Evolutionary conservation across 1,284 basidiomycete species (phyloP), one percentile per base, ranked within the genome.

Genomic region (Sporisorium sorghi): DNA sequence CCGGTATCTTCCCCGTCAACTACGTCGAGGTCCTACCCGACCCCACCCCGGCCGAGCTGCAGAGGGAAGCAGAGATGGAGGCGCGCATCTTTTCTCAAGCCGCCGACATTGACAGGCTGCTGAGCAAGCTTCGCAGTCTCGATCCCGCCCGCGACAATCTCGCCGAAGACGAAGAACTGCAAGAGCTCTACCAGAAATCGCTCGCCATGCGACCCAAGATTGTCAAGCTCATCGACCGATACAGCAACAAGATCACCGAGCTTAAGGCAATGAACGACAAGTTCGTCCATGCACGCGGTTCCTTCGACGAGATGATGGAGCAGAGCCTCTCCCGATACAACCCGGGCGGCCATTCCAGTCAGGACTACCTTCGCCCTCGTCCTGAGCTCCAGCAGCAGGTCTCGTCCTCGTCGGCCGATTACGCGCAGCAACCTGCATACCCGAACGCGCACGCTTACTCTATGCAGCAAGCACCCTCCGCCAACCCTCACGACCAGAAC

Each of bases 1-100:
- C 94, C 9, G 97, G 97, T 14, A 99, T 99, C 67, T 99, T 99
- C 85, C 96, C 97, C 0, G 93, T 97, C 40, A 98, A 97, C 83
- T 98, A 98, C 86, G 93, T 99, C 74, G 93, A 97, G 89, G 87
- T 92, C 1, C 86, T 98, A 52, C 93, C 94, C 0, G 94, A 97
- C 70, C 92, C 92, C 0, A 92, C 92, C 0, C 87, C 91, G 0
- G 87, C 87, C 1, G 93, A 97, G 77, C 85, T 97, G 47, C 90
- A 91, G 5, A 88, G 88, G 66, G 95, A 98, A 82, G 92, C 91
- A 0, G 92, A 97, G 79, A 89, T 92, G 77, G 97, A 99, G 85
- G 92, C 93, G 0, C 88, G 90, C 6, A 91, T 99, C 4, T 95
- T 94, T 79, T 86, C 89, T 0, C 91, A 94, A 80, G 90, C 91